Base-by-base conservation (phyloP, 169 alveolate species). In the Eimeria falciformis region DNA sequence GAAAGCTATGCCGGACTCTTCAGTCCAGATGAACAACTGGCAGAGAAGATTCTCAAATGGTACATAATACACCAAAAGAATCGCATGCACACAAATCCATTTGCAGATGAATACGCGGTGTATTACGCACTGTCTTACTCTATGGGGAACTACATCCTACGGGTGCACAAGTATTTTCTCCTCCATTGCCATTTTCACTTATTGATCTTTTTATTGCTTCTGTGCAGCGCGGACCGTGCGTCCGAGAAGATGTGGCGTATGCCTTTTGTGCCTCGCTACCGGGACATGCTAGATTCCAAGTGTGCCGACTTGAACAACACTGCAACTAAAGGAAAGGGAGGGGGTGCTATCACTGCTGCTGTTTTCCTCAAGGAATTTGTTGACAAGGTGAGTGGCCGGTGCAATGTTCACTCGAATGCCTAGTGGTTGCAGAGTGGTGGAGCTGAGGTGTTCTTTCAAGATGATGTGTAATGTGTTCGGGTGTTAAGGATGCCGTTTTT, bases 321-420 rank as follows among this genome's bases (percentile, higher is more conserved):
- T 1, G 93, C 85, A 27, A 73, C 69, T 46, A 73, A 94, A 92
- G 69, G 92, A 78, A 93, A 92, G 43, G 96, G 91, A 55, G 75
- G 96, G 37, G 95, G 96, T 17, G 91, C 99, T 25, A 94, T 97
- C 69, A 95, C 95, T 37, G 99, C 99, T 9, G 99, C 99, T 11
- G 96, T 98, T 27, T 98, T 98, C 95, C 94, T 98, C 29, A 95
- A 97, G 69, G 97, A 97, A 62, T 98, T 98, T 93, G 96, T 98
- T 29, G 97, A 96, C 27, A 94, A 96, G 93, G 96, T 90, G 23
- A 56, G 40, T 2, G 40, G 40, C 40, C 40, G 40, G 40, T 69
- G 58, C 40, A 2, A 58, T 58, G 4, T 2, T 58, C 2, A 23
- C 25, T 25, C 71, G 27, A 58, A 25, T 2, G 4, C 27, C 27